These are phyloP conservation scores for Phaeosphaeria sp. DNA, from an alignment of 2,329 filamentous ascomycete genomes.

Conservation along the genomic window DNA sequence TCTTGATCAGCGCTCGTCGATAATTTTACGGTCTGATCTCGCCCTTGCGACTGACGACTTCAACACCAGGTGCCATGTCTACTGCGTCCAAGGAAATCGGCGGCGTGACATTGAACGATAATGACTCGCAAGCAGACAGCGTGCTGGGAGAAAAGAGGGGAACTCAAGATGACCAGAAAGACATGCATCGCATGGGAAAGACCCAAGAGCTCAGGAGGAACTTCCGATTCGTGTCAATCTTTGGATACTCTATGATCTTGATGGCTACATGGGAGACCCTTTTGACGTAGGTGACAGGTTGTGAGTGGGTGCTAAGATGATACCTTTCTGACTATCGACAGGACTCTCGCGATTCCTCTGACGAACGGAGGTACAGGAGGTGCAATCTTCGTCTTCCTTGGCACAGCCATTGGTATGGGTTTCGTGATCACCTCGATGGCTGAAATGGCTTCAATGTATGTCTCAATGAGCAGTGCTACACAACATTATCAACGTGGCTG, in stretches of 20 bases:
- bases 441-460: slow-evolving; percentile 37
- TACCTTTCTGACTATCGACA: slow-evolving; percentile 8
- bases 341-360: slow-evolving; percentile 24
- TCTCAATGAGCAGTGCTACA: not conserved
- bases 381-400: slow-evolving; percentile 32
- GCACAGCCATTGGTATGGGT: slow-evolving; percentile 27
- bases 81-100: slow-evolving; percentile 6
- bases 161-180: slow-evolving; percentile 24
- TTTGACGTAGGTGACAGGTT: slow-evolving; percentile 17
- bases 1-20: not conserved
- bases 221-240: slow-evolving; percentile 34
- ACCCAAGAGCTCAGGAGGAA: slow-evolving; percentile 33
- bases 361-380: slow-evolving; percentile 37
- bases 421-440: slow-evolving; percentile 35
- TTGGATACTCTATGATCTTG: slow-evolving; percentile 34
- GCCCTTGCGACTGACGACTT: not conserved
- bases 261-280: slow-evolving; percentile 37
- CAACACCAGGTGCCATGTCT: slow-evolving; percentile 4
- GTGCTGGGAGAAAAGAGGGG: slow-evolving; percentile 26
- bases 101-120: slow-evolving; percentile 8
- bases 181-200: slow-evolving; percentile 40
- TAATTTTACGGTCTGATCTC: not conserved
- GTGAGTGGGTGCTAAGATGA: not conserved
- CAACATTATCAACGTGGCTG: not conserved
- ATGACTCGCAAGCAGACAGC: slow-evolving; percentile 13